These are phyloP conservation scores for Candida nemodendra DNA, from an alignment of 805 yeast species.

Conservation along the genomic window DNA sequence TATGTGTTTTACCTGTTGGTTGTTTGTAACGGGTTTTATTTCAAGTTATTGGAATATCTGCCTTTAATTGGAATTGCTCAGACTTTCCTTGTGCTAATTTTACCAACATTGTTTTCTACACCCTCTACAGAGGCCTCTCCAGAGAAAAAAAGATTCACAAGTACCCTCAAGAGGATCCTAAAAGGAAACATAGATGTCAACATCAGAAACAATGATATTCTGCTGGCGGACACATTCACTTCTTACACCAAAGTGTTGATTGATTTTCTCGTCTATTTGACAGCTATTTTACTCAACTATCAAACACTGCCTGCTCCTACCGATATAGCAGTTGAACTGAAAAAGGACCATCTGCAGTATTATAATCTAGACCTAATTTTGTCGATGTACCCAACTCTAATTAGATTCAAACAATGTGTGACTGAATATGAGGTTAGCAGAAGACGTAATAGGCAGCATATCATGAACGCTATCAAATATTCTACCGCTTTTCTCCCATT, in stretches of 20 bases:
- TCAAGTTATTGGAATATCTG: slow-evolving; percentile 31
- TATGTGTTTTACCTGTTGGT: slow-evolving; percentile 30
- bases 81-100: slow-evolving; percentile 36
- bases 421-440: slow-evolving; percentile 57
- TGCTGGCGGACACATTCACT: slow-evolving; percentile 80
- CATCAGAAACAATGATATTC: slow-evolving; percentile 72
- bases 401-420: slow-evolving; percentile 81
- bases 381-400: slow-evolving; percentile 57
- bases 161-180: slow-evolving; percentile 52
- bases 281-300: slow-evolving; percentile 42
- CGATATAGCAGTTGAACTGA: slow-evolving; percentile 24
- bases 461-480: slow-evolving; percentile 76
- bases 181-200: slow-evolving; percentile 59
- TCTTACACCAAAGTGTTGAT: slow-evolving; percentile 76
- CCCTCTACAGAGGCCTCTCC: slow-evolving; percentile 20
- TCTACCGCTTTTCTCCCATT: slow-evolving; percentile 58
- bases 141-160: slow-evolving; percentile 44
- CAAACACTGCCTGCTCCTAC: slow-evolving; percentile 33
- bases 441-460: slow-evolving; percentile 47
- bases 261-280: slow-evolving; percentile 60
- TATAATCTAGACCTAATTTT: slow-evolving; percentile 32
- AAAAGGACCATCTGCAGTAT: slow-evolving; percentile 28
- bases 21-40: slow-evolving; percentile 23
- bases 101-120: slow-evolving; percentile 27
- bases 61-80: slow-evolving; percentile 39